Percentiles rank a stretch among this genome's conserved stretches.
Conservation (phyloP, 371 early-diverging fungal species). For the Mucor piriformis region DNA sequence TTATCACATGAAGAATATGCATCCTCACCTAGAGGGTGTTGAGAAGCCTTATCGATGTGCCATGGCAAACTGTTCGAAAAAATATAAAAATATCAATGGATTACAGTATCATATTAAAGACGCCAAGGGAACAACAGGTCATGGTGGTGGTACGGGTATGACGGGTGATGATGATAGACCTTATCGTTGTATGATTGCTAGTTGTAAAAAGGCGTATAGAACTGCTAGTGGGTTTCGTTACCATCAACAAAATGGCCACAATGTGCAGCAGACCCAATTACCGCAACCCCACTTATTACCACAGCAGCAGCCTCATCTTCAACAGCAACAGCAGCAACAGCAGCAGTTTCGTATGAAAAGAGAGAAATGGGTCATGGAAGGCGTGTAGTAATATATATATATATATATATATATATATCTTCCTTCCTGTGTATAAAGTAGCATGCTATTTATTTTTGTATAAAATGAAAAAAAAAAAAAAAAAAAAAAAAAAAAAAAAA, state of each 20-base stretch:
- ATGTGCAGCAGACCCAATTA: slow-evolving; percentile 1
- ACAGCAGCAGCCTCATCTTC: slow-evolving; percentile 2
- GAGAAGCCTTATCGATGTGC: slow-evolving; percentile 81
- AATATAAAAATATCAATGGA: slow-evolving; percentile 94
- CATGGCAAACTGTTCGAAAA: slow-evolving; percentile 75
- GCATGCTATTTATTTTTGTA: background rate
- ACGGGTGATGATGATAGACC: slow-evolving; percentile 18
- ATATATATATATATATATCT: background rate
- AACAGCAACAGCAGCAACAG: slow-evolving; percentile 6
- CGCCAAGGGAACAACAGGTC: slow-evolving; percentile 57
- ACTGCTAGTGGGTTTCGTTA: slow-evolving; percentile 47
- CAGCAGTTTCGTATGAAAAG: slow-evolving; percentile 23
- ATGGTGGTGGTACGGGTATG: slow-evolving; percentile 12
- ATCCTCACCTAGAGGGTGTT: slow-evolving; percentile 50
- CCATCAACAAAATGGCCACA: slow-evolving; percentile 45
- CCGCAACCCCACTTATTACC: background rate
- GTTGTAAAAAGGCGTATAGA: slow-evolving; percentile 50
- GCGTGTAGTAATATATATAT: too few relatives aligned
- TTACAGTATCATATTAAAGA: slow-evolving; percentile 87
- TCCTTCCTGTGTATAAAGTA: background rate
- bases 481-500: background rate
- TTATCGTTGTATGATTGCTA: slow-evolving; percentile 33
- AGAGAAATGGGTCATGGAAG: slow-evolving; percentile 20
- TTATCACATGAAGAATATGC: slow-evolving; percentile 69
- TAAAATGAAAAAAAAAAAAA: background rate